These are phyloP conservation scores for Pythium rishiriense DNA, from an alignment of 352 stramenopile genomes.

Conservation along the genomic window DNA sequence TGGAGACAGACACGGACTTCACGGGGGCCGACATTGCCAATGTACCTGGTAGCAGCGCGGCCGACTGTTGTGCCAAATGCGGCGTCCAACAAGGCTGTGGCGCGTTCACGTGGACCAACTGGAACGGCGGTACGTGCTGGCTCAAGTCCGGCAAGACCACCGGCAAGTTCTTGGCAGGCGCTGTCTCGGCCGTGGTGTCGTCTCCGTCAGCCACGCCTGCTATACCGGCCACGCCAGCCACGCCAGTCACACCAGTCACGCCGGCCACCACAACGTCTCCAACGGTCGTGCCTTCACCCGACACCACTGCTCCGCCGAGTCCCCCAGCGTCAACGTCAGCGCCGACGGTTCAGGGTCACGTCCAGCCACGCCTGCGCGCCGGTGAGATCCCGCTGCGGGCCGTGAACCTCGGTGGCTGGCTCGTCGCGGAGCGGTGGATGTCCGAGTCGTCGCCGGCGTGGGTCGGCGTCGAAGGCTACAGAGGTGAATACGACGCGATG, in stretches of 20 bases:
- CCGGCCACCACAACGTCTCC: too few relatives aligned
- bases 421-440: slow-evolving; percentile 50
- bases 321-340: too few relatives aligned
- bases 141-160: slow-evolving; percentile 48
- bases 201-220: too few relatives aligned
- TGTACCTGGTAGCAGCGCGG: background rate
- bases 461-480: slow-evolving; percentile 32
- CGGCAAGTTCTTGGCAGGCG: too few relatives aligned
- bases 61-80: slow-evolving; percentile 28
- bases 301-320: too few relatives aligned
- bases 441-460: slow-evolving; percentile 55
- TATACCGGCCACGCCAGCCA: too few relatives aligned
- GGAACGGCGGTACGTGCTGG: slow-evolving; percentile 53
- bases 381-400: slow-evolving; percentile 26
- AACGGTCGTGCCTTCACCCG: too few relatives aligned
- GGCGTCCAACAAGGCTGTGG: background rate
- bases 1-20: too few relatives aligned
- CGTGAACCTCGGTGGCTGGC: slow-evolving; percentile 60
- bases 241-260: too few relatives aligned
- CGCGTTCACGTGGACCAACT: slow-evolving; percentile 41
- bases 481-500: slow-evolving; percentile 24
- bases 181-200: too few relatives aligned
- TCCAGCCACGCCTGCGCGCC: slow-evolving; percentile 29
- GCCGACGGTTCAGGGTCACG: too few relatives aligned
- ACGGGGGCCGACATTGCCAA: slow-evolving; percentile 32